Evolutionary conservation across 352 stramenopile genomes (phyloP).

Genomic region (Phytophthora pini): DNA sequence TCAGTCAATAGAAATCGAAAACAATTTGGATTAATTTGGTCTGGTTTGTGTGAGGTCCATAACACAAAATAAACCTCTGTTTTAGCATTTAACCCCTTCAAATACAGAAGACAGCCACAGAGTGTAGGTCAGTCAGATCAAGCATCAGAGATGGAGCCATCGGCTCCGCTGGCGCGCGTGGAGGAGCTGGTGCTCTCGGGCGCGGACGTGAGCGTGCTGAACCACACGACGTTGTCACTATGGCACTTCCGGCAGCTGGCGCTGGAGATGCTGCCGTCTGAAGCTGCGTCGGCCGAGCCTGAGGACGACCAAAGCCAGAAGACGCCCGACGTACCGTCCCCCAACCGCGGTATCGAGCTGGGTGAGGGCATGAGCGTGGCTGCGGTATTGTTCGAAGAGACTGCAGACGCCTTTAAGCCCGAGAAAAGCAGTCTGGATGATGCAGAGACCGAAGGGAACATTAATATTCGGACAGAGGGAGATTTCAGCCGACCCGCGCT

Average conservation of each 20-base stretch:
- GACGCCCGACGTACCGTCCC: slow-evolving; percentile 2
- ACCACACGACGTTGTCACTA: slow-evolving; percentile 76
- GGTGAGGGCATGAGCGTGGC: slow-evolving; percentile 80
- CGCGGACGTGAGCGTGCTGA: slow-evolving; percentile 70
- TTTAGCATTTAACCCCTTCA: background rate
- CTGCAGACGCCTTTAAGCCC: background rate
- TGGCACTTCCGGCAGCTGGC: slow-evolving; percentile 83
- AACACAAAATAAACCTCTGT: too few species aligned
- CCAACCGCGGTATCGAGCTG: slow-evolving; percentile 42
- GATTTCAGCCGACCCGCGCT: slow-evolving; percentile 4
- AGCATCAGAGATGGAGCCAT: slow-evolving; percentile 17
- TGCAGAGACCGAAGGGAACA: slow-evolving; percentile 4
- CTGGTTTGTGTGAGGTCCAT: too few species aligned
- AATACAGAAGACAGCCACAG: background rate
- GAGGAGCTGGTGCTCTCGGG: slow-evolving; percentile 66
- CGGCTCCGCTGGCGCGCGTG: slow-evolving; percentile 32
- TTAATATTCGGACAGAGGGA: slow-evolving; percentile 21
- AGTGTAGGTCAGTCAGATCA: slow-evolving; percentile 18
- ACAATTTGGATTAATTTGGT: too few species aligned
- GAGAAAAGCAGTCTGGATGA: slow-evolving; percentile 11
- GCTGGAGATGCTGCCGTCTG: slow-evolving; percentile 50
- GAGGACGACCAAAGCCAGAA: slow-evolving; percentile 28
- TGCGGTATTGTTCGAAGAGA: slow-evolving; percentile 44
- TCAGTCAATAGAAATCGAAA: too few species aligned
- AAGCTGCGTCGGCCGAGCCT: slow-evolving; percentile 5